Evolutionary conservation across 768 basidiomycete genomes (phyloP), one percentile per base, ranked within the genome.

Genomic region (Boletus rubroflammeus): DNA sequence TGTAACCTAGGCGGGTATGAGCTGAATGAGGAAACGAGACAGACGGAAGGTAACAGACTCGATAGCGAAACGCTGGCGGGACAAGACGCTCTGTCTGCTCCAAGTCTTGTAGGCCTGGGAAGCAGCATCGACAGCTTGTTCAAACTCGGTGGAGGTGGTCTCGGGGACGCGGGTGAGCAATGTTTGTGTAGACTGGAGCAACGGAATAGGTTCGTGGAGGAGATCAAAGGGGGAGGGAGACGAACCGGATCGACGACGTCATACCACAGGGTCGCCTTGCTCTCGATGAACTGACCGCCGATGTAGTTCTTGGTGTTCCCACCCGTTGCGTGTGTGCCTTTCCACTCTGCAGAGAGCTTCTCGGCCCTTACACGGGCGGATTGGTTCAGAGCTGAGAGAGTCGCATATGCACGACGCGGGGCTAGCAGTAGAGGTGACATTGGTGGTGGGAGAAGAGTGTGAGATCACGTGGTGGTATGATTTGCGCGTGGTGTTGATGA

Each of bases 221-320:
- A 23, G 39, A 23, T 1, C 10, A 21, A n/a, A 32, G n/a, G 23
- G 8, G 36, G 47, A 29, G 15, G 40, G 48, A 41, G 39, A 75
- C 85, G 60, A 63, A 95, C 93, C 17, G 95, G 96, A 74, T 98
- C 96, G 48, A 84, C 74, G 4, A 97, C 82, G 44, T 96, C 92
- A 56, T 92, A 81, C 89, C 90, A 98, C 55, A 87, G 78, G 2
- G 78, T 71, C 19, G 88, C 72, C 63, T 81, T 81, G 74, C 90
- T 93, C 62, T 95, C 88, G 9, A 87, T 78, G 63, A 94, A 98
- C 73, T 93, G 80, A 9, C 95, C 96, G 13, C 83, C 88, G 54
- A 98, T 90, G 72, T 87, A 93, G 70, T 93, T 94, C 81, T 90
- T 94, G 53, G 94, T 94, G 56, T 78, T 85, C 28, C 82, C 88